Base-by-base conservation (phyloP, 2,329 filamentous ascomycete species). In the Aspergillus latus region DNA sequence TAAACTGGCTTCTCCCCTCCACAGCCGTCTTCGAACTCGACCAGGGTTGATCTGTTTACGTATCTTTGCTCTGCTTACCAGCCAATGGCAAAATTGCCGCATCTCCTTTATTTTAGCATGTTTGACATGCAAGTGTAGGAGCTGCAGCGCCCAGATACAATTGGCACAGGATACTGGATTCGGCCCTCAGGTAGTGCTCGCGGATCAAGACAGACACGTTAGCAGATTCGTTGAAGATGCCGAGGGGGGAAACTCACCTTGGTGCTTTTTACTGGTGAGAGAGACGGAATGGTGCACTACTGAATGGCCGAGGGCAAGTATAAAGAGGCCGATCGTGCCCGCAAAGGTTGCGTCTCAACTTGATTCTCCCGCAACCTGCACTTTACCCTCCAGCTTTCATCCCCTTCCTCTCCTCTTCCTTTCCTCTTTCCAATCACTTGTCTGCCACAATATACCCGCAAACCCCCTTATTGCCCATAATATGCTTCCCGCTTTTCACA, bases 401-500 rank as follows among this genome's bases (percentile, higher is more conserved):
- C 39, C 37, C 39, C 26, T 42, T 6, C 21, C 21, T 21, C 21
- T 46, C 47, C 48, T 50, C 36, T 40, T 42, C 30, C 47, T 46
- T 40, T 15, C 47, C 42, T 49, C 52, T 26, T 55, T 39, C 53
- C 47, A 50, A 50, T 42, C 28, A 42, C 29, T 9, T 51, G 28
- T 44, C 49, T 51, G 39, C 28, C 49, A 44, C 15, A 51, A 51
- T 34, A 49, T 40, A 51, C 49, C 37, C 49, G 10, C 9, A 51
- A 51, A 32, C 4, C 5, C 15, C 29, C 39, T 51, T 51, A 44
- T 51, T 51, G 16, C 49, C 49, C 49, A 43, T 15, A 54, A 57
- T 47, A 57, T 57, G 49, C 37, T 49, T 30, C 55, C 55, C 29
- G 42, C 45, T 29, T 57, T 57, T 46, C 30, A 57, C 11, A 44